Evolutionary conservation across 1,284 basidiomycete species (phyloP).

Genomic region (Naganishia liquefaciens): DNA sequence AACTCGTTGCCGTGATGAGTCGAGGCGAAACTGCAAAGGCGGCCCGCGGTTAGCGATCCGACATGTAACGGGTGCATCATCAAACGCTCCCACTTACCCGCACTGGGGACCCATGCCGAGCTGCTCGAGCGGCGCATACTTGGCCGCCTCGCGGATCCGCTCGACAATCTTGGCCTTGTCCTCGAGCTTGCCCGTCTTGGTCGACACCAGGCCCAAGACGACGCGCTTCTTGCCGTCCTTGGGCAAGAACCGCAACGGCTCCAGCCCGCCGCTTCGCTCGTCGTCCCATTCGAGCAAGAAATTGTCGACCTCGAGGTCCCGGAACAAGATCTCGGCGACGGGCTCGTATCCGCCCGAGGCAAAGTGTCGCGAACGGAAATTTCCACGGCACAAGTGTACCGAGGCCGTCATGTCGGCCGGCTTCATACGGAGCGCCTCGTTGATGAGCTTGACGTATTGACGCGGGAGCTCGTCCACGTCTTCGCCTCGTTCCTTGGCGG

Average conservation of each 20-base stretch:
- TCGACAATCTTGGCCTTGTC: constrained; percentile 61
- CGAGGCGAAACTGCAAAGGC: constrained; percentile 27
- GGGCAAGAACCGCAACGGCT: constrained; percentile 66
- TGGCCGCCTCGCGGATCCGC: constrained; percentile 66
- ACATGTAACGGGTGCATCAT: too few species aligned
- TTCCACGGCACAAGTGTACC: constrained; percentile 49
- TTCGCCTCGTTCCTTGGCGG: constrained; percentile 38
- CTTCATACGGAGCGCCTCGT: constrained; percentile 44
- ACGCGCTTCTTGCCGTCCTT: constrained; percentile 59
- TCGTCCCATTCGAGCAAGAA: constrained; percentile 77
- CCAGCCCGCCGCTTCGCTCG: constrained; percentile 67
- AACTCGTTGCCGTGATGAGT: constrained; percentile 41
- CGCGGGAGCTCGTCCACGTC: constrained; percentile 41
- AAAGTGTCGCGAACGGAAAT: constrained; percentile 46
- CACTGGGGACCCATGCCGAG: constrained; percentile 42
- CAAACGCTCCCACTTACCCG: constrained; percentile 31
- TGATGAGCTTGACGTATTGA: constrained; percentile 43
- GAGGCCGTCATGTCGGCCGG: constrained; percentile 49
- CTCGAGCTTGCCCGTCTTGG: constrained; percentile 69
- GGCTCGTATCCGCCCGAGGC: constrained; percentile 50
- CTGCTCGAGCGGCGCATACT: constrained; percentile 44
- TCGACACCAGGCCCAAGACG: constrained; percentile 71
- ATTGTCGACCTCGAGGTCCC: constrained; percentile 67
- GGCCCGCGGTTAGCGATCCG: background rate
- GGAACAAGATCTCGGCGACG: constrained; percentile 59